Base-by-base conservation (phyloP, 2,329 filamentous ascomycete species). In the Hyphodiscus sp. region DNA sequence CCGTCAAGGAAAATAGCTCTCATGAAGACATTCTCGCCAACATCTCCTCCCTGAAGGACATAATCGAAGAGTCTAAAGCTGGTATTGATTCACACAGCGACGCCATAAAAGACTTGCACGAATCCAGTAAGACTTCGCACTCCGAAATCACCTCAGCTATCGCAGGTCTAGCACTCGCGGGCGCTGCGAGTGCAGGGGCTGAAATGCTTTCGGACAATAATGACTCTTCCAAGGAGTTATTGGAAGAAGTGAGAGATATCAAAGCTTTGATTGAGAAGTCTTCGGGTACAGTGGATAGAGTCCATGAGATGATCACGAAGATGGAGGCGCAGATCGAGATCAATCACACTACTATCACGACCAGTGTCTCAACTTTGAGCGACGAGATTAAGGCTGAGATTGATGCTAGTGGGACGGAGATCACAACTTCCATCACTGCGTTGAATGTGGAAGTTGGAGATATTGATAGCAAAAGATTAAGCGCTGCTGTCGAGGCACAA, bases 351-450 rank as follows among this genome's bases (percentile, higher is more conserved):
- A 63, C 62, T 1, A 49, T 60, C n/a, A 65, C 57, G 5, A 62
- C 60, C 2, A 60, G 52, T 20, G 55, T 65, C n/a, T 55, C 51
- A 2, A 58, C 60, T n/a, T 45, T 65, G 3, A 57, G 53, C 20
- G 61, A 62, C 41, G 60, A 62, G 29, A 29, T 65, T 10, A 65
- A 61, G 33, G 51, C 62, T 2, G 62, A 65, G 43, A 61, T 65
- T 13, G 62, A 62, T 52, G 58, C 62, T 20, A 59, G 52, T 6
- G 61, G 61, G 4, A 63, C 61, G 2, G 48, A 58, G 13, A 52
- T 63, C 13, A 45, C 50, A 1, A 59, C 61, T 2, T 57, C 59
- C 2, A 44, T 65, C 15, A 48, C 55, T 2, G 44, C 16, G 13
- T 33, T 64, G 13, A 49, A 51, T 38, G 45, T 44, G 0, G 51